phyloP scores from a whole-genome alignment of 164 flowering plant species.

The Saururus chinensis region DNA sequence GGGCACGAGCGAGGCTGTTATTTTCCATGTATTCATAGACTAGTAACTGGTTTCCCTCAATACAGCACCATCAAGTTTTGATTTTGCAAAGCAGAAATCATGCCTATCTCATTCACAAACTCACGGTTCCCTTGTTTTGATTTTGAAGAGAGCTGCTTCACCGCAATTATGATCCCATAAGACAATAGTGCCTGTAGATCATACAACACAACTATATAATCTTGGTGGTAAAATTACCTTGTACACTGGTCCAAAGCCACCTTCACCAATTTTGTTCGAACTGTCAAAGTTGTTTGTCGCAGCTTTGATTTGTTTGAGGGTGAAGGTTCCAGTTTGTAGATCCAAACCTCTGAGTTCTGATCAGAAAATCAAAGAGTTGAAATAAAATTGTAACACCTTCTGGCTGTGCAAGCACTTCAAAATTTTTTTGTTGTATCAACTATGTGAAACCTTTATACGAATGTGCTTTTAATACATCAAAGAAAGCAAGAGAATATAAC shows the following conservation, averaged over 20 bases:
- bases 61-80: conserved; percentile 57
- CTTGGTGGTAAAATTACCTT: conserved; percentile 23
- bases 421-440: no score
- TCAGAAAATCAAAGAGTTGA: neutral
- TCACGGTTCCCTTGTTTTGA: conserved; percentile 65
- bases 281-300: conserved; percentile 38
- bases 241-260: conserved; percentile 63
- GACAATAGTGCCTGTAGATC: conserved; percentile 13
- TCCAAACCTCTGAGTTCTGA: conserved; percentile 26
- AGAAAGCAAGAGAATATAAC: no score
- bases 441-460: no score
- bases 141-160: conserved; percentile 54
- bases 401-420: neutral
- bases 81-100: conserved; percentile 52
- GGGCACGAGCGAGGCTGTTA: conserved; percentile 43
- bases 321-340: conserved; percentile 30
- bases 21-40: conserved; percentile 57
- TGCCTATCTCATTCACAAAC: conserved; percentile 56
- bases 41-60: conserved; percentile 45
- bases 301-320: conserved; percentile 38
- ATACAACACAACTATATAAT: neutral
- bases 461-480: no score
- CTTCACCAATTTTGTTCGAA: conserved; percentile 54
- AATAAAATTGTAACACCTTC: no score
- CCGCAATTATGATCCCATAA: conserved; percentile 49